Conservation (phyloP, 2,329 filamentous ascomycete genomes). For the Curvularia hawaiiensis region DNA sequence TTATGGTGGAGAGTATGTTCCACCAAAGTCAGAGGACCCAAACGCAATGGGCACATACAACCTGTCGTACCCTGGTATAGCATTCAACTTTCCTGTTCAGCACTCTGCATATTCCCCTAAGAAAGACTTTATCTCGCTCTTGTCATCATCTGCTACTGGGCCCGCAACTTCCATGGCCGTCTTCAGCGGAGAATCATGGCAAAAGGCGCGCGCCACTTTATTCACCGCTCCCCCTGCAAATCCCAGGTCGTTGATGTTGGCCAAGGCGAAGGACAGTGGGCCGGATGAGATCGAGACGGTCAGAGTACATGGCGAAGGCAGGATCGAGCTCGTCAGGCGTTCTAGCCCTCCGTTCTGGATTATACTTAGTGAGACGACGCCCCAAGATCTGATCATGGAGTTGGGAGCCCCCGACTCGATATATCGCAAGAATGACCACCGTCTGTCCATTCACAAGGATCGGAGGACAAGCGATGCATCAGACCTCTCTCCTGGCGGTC, state of each 20-base stretch:
- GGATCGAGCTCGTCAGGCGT: slow-evolving; percentile 76
- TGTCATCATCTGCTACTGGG: slow-evolving; percentile 78
- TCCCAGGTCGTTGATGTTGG: slow-evolving; percentile 69
- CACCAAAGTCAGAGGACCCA: slow-evolving; percentile 61
- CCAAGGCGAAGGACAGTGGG: slow-evolving; percentile 76
- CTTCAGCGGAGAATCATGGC: slow-evolving; percentile 90
- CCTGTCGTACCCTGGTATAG: slow-evolving; percentile 91
- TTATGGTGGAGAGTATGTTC: slow-evolving; percentile 90
- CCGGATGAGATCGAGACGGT: slow-evolving; percentile 88
- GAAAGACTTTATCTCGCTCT: slow-evolving; percentile 81
- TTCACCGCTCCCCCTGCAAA: slow-evolving; percentile 78
- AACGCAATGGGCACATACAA: slow-evolving; percentile 75
- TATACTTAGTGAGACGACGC: slow-evolving; percentile 81
- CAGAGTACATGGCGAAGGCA: slow-evolving; percentile 76
- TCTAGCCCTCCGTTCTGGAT: slow-evolving; percentile 72
- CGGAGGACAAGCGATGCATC: slow-evolving; percentile 44
- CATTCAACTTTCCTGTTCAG: slow-evolving; percentile 85
- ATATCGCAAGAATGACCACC: slow-evolving; percentile 87
- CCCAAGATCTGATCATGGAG: slow-evolving; percentile 88
- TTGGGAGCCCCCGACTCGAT: slow-evolving; percentile 93
- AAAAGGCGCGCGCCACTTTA: slow-evolving; percentile 75
- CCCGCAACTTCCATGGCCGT: slow-evolving; percentile 87
- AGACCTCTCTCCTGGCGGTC: slow-evolving; percentile 36
- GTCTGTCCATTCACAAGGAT: slow-evolving; percentile 78
- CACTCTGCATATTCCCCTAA: slow-evolving; percentile 75